A percentile compares a stretch with the other conserved stretches of the same genome.
Conservation (phyloP, 768 basidiomycete genomes). For the Asterophora lycoperdoides region DNA sequence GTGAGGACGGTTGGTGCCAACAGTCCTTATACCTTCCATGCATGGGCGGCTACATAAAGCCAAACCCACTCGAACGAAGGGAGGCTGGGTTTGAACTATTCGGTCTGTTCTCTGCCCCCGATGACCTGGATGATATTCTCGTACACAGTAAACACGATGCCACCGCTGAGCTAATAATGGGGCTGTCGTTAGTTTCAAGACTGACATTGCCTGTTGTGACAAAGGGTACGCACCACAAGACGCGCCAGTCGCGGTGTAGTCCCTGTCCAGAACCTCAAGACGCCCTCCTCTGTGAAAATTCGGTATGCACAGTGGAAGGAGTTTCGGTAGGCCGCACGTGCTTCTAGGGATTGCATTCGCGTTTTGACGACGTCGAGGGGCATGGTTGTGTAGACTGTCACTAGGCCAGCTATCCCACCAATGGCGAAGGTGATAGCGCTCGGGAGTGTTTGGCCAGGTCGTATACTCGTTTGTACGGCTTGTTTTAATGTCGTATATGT, state of each 20-base stretch:
- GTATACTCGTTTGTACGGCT: slow-evolving; percentile 78
- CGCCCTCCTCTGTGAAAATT: slow-evolving; percentile 90
- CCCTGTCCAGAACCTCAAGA: slow-evolving; percentile 93
- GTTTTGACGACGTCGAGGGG: slow-evolving; percentile 94
- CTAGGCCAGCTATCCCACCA: slow-evolving; percentile 88
- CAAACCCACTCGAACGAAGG: no score
- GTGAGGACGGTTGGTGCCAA: no score
- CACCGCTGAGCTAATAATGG: slow-evolving; percentile 72
- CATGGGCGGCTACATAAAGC: no score
- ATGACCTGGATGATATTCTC: slow-evolving; percentile 67
- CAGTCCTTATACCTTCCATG: no score
- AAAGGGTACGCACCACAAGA: slow-evolving; percentile 59
- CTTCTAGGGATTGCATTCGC: slow-evolving; percentile 92
- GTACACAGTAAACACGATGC: slow-evolving; percentile 90
- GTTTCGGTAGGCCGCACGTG: slow-evolving; percentile 81
- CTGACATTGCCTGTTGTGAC: not conserved
- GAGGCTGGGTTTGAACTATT: not conserved
- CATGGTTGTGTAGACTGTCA: slow-evolving; percentile 91
- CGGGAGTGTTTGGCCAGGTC: slow-evolving; percentile 82
- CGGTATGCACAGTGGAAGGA: slow-evolving; percentile 95
- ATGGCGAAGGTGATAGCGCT: slow-evolving; percentile 90
- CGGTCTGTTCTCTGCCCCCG: slow-evolving; percentile 13
- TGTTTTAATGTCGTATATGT: slow-evolving; percentile 94
- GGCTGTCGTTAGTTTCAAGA: not conserved
- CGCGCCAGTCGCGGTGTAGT: slow-evolving; percentile 87